A percentile compares a stretch with the other conserved stretches of the same genome.
Evolutionary conservation across 2,329 filamentous ascomycete species (phyloP).

Genomic region (Phoma sp.): DNA sequence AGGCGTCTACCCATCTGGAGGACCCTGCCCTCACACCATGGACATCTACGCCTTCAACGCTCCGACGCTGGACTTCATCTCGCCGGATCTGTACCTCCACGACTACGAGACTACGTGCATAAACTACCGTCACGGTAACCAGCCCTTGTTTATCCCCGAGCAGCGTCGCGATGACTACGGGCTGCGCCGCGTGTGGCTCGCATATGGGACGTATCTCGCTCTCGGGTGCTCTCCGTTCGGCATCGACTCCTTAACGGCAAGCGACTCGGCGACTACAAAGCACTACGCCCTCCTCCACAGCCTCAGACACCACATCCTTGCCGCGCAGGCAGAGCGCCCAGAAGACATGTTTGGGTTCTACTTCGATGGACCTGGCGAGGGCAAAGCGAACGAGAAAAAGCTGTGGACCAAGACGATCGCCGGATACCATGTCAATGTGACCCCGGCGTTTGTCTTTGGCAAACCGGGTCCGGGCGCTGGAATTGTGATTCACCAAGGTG

Average conservation of each 20-base stretch:
- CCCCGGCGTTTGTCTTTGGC: slow-evolving; percentile 56
- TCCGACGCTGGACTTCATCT: slow-evolving; percentile 53
- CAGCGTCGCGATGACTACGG: slow-evolving; percentile 56
- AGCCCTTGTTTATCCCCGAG: slow-evolving; percentile 60
- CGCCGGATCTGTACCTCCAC: slow-evolving; percentile 58
- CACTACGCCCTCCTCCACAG: slow-evolving; percentile 51
- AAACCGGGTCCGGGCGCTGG: slow-evolving; percentile 50
- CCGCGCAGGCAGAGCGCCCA: slow-evolving; percentile 47
- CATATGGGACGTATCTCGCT: slow-evolving; percentile 30
- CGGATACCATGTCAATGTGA: slow-evolving; percentile 48
- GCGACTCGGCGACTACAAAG: slow-evolving; percentile 41
- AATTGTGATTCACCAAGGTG: slow-evolving; percentile 51
- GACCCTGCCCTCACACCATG: slow-evolving; percentile 50
- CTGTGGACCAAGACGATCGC: slow-evolving; percentile 43
- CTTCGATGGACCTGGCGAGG: slow-evolving; percentile 47
- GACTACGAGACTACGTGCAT: slow-evolving; percentile 54
- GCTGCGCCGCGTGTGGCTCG: slow-evolving; percentile 33
- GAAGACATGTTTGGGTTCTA: slow-evolving; percentile 50
- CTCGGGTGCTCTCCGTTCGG: slow-evolving; percentile 36
- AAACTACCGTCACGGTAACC: slow-evolving; percentile 52
- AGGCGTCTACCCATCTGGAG: slow-evolving; percentile 58
- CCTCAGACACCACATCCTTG: slow-evolving; percentile 46
- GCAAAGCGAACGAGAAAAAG: slow-evolving; percentile 35
- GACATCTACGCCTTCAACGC: slow-evolving; percentile 55
- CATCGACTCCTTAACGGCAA: slow-evolving; percentile 51